Evolutionary conservation across 108 stramenopile species (phyloP).

Genomic region (Epipyxis sp.): DNA sequence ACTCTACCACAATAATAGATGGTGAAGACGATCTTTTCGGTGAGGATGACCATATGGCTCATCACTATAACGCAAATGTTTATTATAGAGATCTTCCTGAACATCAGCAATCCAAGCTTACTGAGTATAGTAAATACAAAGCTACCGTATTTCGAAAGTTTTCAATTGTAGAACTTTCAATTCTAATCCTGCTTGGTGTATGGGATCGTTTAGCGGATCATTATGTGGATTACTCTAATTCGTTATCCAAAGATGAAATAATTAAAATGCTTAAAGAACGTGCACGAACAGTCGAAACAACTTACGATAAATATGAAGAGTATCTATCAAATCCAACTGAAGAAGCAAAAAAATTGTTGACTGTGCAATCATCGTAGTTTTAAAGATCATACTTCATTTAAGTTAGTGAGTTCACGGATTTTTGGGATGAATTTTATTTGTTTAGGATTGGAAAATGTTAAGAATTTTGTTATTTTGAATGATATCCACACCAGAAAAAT

Average conservation of each 20-base stretch:
- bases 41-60: conserved; percentile 38
- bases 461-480: no score
- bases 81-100: conserved; percentile 27
- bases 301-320: conserved; percentile 26
- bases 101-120: conserved; percentile 17
- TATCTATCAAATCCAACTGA: no score
- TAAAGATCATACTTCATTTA: no score
- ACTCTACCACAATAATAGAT: conserved; percentile 16
- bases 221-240: neutral
- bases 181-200: conserved; percentile 16
- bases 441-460: no score
- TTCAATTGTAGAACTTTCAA: conserved; percentile 22
- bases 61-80: conserved; percentile 30
- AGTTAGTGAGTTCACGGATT: no score
- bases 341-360: no score
- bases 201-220: conserved; percentile 25
- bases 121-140: neutral
- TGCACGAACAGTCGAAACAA: neutral
- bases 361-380: no score
- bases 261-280: conserved; percentile 22
- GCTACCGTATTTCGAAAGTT: conserved; percentile 18
- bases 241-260: neutral
- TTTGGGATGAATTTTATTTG: no score
- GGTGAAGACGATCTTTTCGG: conserved; percentile 32
- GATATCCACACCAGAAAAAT: no score